Evolutionary conservation across 164 flowering plant genomes (phyloP), one percentile per base, ranked within the genome.

Genomic region (Magnolia changhungtana): DNA sequence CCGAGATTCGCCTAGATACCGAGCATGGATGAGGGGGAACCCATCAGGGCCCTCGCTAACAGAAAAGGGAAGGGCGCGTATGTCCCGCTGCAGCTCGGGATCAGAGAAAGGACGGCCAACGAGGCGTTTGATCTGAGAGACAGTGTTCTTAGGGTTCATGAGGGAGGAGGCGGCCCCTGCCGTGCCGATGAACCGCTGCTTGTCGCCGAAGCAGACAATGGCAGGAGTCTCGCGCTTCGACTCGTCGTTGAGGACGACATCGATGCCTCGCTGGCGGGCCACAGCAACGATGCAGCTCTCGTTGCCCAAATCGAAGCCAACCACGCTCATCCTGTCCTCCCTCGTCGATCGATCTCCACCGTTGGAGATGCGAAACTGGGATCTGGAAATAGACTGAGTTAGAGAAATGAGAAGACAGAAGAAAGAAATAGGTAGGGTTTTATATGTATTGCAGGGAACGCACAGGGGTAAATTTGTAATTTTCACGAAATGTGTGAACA

Each of bases 1-100:
- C 81, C 77, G 87, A 20, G 63, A 20, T 74, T 93, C 98, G 8
- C 98, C 98, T 51, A 95, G 76, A 76, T 93, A 95, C 50, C 87
- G 83, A 0, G 86, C 98, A 68, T 93, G 87, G 63, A 95, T 87
- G 77, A 93, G 81, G 0, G 97, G 97, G 73, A 69, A 91, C 21
- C 98, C 98, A 86, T 95, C 98, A 69, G 97, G 90, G 50, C 98
- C 98, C 77, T 92, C 97, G 3, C 89, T 87, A 0, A 95, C 97
- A 16, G 81, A 16, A 65, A 89, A 95, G 1, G 98, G 94, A 23
- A 95, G 76, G 0, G 92, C 51, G 67, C 85, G 86, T 11, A 95
- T 72, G 81, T 95, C 98, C 50, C 83, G 79, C 74, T 93, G 98
- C 78, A 95, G 79, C 78, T 91, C 97, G 6, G 95, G 98, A 76